These are phyloP conservation scores for Sarocladiaceae sp. DNA, from an alignment of 2,329 filamentous ascomycete genomes.

Conservation along the genomic window DNA sequence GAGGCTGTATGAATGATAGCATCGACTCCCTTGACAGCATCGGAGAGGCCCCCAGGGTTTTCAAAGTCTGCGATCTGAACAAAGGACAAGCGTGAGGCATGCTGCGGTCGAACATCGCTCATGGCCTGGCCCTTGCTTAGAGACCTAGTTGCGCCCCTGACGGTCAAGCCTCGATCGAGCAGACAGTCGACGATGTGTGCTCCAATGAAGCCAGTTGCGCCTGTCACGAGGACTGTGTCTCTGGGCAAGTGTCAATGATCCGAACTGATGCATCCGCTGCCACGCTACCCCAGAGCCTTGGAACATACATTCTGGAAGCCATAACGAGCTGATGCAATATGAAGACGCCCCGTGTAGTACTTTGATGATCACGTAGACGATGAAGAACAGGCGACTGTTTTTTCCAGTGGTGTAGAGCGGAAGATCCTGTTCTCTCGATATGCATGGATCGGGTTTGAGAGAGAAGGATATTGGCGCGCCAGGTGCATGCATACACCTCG, in stretches of 20 bases:
- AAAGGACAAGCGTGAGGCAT: constrained; percentile 31
- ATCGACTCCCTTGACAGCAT: constrained; percentile 33
- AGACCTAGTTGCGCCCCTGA: constrained; percentile 24
- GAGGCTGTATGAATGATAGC: constrained; percentile 40
- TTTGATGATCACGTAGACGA: too few species aligned
- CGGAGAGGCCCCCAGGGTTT: constrained; percentile 26
- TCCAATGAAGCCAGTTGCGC: constrained; percentile 24
- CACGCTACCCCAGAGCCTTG: too few species aligned
- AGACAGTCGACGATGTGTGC: constrained; percentile 28
- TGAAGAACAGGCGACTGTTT: too few species aligned
- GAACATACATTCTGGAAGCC: too few species aligned
- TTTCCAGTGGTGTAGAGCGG: too few species aligned
- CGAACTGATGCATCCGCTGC: too few species aligned
- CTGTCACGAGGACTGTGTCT: constrained; percentile 17
- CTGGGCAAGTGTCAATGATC: not conserved
- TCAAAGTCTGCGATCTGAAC: constrained; percentile 36
- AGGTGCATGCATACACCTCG: too few species aligned
- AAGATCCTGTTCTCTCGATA: too few species aligned
- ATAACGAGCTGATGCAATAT: too few species aligned
- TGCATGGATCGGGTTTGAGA: too few species aligned
- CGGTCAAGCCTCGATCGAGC: constrained; percentile 22
- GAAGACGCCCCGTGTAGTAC: too few species aligned
- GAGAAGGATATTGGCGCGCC: too few species aligned
- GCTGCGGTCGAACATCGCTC: constrained; percentile 29
- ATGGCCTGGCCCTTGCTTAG: constrained; percentile 25